Conservation (phyloP, 352 stramenopile species). For the Globisporangium mamillatum region DNA sequence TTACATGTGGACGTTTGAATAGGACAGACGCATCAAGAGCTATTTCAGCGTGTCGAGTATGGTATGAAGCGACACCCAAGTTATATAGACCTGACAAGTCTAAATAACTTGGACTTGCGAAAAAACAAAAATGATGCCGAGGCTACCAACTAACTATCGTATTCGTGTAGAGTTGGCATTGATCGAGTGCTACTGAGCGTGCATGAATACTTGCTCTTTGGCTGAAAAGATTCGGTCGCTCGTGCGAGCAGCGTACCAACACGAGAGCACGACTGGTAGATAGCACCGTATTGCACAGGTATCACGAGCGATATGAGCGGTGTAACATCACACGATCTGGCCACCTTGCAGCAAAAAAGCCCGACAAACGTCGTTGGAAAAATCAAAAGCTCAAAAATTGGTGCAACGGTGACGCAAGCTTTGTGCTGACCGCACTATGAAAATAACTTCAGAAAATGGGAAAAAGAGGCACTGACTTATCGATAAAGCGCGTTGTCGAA, state of each 20-base stretch:
- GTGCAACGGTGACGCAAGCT: background rate
- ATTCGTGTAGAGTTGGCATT: background rate
- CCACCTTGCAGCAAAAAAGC: background rate
- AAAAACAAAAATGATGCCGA: background rate
- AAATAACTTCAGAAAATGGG: conserved; percentile 4
- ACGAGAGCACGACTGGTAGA: background rate
- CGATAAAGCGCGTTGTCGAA: background rate
- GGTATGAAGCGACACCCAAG: background rate
- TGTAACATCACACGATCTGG: background rate
- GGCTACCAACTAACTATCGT: too few relatives aligned
- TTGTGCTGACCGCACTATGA: background rate
- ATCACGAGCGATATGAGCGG: background rate
- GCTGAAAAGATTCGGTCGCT: background rate
- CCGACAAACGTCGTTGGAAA: background rate
- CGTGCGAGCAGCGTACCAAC: background rate
- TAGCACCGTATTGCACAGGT: background rate
- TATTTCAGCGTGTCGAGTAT: background rate
- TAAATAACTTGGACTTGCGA: background rate
- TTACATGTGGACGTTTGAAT: background rate
- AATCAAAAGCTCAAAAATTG: background rate
- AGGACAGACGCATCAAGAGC: background rate
- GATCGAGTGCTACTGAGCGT: background rate
- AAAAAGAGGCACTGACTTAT: background rate
- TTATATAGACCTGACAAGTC: background rate
- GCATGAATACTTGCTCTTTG: background rate